phyloP scores from a whole-genome alignment of 106 monocot genomes.

The Ottelia alismoides region DNA sequence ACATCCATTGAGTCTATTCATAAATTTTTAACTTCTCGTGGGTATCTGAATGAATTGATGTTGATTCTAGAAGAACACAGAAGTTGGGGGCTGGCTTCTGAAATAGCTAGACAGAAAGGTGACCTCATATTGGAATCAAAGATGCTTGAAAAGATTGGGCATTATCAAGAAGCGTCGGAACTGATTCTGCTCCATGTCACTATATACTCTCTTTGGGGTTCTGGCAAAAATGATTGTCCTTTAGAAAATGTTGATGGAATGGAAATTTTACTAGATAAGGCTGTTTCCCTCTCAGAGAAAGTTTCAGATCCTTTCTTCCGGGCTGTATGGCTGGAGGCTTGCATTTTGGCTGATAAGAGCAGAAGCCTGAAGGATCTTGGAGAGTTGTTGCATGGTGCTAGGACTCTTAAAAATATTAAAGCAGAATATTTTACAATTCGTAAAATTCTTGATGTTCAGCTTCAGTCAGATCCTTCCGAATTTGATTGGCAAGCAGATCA shows the following conservation, averaged over 20 bases:
- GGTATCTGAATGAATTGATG: conserved; percentile 30
- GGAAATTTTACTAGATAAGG: conserved; percentile 18
- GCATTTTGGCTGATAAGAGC: conserved; percentile 9
- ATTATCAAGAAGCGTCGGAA: conserved; percentile 14
- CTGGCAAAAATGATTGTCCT: conserved; percentile 49
- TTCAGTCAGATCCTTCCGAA: conserved; percentile 10
- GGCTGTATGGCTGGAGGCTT: conserved; percentile 13
- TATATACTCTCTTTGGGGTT: conserved; percentile 29
- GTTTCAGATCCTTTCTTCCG: conserved; percentile 13
- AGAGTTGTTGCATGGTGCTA: neutral
- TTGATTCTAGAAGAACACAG: conserved; percentile 25
- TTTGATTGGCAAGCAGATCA: conserved; percentile 11
- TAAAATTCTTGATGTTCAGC: conserved; percentile 35
- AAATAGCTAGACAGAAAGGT: conserved; percentile 21
- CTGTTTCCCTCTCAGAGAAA: conserved; percentile 12
- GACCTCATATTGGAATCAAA: conserved; percentile 30
- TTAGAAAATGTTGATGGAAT: conserved; percentile 16
- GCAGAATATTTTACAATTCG: conserved; percentile 22
- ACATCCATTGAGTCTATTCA: conserved; percentile 26
- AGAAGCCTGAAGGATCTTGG: conserved; percentile 9
- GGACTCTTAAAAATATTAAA: conserved; percentile 8
- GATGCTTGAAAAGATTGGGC: conserved; percentile 30
- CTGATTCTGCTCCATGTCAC: conserved; percentile 28
- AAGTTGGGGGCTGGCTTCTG: conserved; percentile 28
- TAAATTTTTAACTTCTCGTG: conserved; percentile 14